Percentiles rank a stretch among this genome's conserved stretches.
phyloP scores from a whole-genome alignment of 208 protist genomes.

The Leishmania tropica region DNA sequence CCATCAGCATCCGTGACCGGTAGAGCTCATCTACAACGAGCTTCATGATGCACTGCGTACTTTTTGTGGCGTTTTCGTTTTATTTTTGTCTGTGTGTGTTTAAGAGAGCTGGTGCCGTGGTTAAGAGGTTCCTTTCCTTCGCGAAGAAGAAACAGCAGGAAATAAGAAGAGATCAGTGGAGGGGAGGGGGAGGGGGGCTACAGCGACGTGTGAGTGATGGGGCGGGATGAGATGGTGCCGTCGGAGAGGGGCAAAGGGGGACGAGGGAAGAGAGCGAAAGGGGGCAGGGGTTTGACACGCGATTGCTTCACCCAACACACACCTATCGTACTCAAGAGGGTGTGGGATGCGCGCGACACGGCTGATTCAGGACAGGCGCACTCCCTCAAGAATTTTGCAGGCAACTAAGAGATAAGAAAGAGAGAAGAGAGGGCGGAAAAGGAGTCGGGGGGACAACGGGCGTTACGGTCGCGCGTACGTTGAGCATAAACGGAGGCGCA shows the following conservation, averaged over 20 bases:
- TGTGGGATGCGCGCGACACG: too few species aligned
- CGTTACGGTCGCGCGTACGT: not conserved
- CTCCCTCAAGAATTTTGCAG: too few species aligned
- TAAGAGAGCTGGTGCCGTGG: not conserved
- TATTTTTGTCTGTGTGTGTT: too few species aligned
- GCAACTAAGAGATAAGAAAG: not conserved
- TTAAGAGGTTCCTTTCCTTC: not conserved
- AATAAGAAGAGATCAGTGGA: not conserved
- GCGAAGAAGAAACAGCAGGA: not conserved
- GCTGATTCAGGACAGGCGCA: too few species aligned
- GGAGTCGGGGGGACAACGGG: not conserved
- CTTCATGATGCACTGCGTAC: slow-evolving; percentile 24
- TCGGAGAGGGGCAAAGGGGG: too few species aligned
- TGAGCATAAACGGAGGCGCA: not conserved
- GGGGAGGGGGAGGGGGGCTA: not conserved
- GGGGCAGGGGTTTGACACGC: too few species aligned
- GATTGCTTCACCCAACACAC: too few species aligned
- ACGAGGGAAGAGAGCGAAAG: too few species aligned
- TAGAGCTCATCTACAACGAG: slow-evolving; percentile 67
- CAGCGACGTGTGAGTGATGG: not conserved
- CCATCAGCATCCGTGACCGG: slow-evolving; percentile 76
- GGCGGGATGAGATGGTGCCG: too few species aligned
- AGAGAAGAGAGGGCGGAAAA: not conserved
- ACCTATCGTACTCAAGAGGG: too few species aligned
- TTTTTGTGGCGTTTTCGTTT: not conserved